Base-by-base conservation (phyloP, 768 basidiomycete genomes). In the Leucosporidium yakuticum region DNA sequence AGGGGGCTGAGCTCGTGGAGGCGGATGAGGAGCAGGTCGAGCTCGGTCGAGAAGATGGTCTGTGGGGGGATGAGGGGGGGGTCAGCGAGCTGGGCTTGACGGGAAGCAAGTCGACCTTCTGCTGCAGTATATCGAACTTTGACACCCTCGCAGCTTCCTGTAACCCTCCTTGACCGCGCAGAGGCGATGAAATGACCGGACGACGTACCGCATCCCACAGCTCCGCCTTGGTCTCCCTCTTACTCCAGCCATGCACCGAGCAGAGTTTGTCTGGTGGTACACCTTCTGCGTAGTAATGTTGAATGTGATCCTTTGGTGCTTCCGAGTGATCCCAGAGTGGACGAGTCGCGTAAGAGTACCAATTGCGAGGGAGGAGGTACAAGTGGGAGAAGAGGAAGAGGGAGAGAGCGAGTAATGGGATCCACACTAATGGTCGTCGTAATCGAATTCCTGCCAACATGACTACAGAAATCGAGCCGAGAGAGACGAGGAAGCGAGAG, bases 1-100 rank as follows among this genome's bases (percentile, higher is more conserved):
- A 84, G 80, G 7, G 81, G 76, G 65, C 83, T 82, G 60, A 86
- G 80, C 76, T 87, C 86, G 77, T 85, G 79, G 79, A 87, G 77
- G 27, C 86, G 82, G 63, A 87, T 83, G 75, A 87, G 85, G 59
- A 87, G 76, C 32, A 87, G 78, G 74, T 87, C 86, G 39, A 87
- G 78, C 74, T 87, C 86, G 67, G 81, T 85, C 79, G 83, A 84
- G 81, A 87, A 83, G 63, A 87, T 69, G 47, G 56, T 58, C 69
- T 69, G 48, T 20, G 20, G 9, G 21, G 25, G 39, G 57, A 11
- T 8, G 39, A 15, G 14, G 14, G 39, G 39, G 14, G 14, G 39
- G 39, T 44, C 39, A 44, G 39, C 9, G 31, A 21, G 32, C 4
- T 32, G 21, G 36, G 20, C 34, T 57, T 39, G 32, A 8, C 8